Evolutionary conservation across 306 rosid species (phyloP), one percentile per base, ranked within the genome.

Genomic region (Begonia loranthoides): DNA sequence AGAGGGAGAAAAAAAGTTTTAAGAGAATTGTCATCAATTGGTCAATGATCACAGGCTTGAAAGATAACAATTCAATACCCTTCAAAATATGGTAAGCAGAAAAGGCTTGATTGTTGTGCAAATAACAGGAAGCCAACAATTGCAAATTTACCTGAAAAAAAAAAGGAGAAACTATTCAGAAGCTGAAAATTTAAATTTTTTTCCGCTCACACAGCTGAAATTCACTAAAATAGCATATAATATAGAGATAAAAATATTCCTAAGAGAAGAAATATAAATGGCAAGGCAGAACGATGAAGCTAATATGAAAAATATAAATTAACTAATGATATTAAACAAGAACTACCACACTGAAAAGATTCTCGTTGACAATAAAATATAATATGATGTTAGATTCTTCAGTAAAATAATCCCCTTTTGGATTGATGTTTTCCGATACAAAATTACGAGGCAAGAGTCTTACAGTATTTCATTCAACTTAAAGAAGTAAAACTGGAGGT

Each of bases 11-110:
- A 47, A 57, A 56, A 72, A 55, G 36, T 43, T 52, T 21, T 56
- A 38, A 52, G 36, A 28, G 36, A 28, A 28, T 28, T 55, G 64
- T 72, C 63, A 71, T 75, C 73, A 55, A 28, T 24, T 28, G 9
- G 36, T 28, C 36, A 28, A 28, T 4, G 9, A 28, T 28, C 36
- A 19, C 22, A 19, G 3, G 22, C 22, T 19, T 19, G 22, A 19
- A 19, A 19, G 22, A 19, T 28, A 28, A 28, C 9, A 28, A 28
- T 28, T 28, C 36, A 15, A 17, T 80, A 90, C 99, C 99, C 69
- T 92, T 92, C 74, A 92, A 73, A 63, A 92, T 80, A 60, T 83
- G 94, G 73, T 86, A 92, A 0, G 94, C 96, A 21, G 88, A 69
- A 70, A 74, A 76, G 52, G 93, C 83, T 75, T 92, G 96, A 77